Base-by-base conservation (phyloP, 169 alveolate genomes). In the Eimeria falciformis region DNA sequence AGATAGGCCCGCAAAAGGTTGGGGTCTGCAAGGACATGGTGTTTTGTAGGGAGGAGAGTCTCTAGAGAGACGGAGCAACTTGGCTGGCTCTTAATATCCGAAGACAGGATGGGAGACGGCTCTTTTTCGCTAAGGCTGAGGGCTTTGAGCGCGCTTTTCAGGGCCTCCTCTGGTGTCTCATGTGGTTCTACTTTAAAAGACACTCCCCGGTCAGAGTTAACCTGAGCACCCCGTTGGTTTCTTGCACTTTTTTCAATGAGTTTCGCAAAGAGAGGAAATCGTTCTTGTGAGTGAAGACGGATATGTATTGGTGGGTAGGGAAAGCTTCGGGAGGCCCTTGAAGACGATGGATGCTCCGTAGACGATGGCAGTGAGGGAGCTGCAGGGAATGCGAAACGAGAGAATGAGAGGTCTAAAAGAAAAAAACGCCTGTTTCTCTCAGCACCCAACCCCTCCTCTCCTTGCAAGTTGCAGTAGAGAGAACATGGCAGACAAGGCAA, bases 391-490 rank as follows among this genome's bases (percentile, higher is more conserved):
- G n/a, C n/a, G n/a, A n/a, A n/a, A n/a, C n/a, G 33, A 27, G 46
- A 68, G 79, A 7, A 27, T 40, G 50, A n/a, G 46, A 68, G 79
- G 27, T 82, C 65, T 7, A 82, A 43, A 43, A 50, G 46, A 45
- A 56, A 23, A 62, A 56, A 82, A 21, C 78, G 77, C 33, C 90
- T 68, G 55, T 82, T 82, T 25, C 90, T 50, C 58, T 2, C 3
- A n/a, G 7, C 5, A 21, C 78, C 90, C 3, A 12, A 43, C 14
- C 78, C 90, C 58, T 82, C 90, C 58, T 82, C 90, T 14, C 90
- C 90, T 7, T 65, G 50, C 23, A 82, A 23, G 46, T 82, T 82
- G 33, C 37, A 23, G 43, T 33, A 82, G 46, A 62, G 62, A 27
- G 58, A 69, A 18, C 79, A 45, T 17, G 65, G 68, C 25, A 82